phyloP scores from a whole-genome alignment of 1,284 basidiomycete genomes.

The Tylopilus microsporus region DNA sequence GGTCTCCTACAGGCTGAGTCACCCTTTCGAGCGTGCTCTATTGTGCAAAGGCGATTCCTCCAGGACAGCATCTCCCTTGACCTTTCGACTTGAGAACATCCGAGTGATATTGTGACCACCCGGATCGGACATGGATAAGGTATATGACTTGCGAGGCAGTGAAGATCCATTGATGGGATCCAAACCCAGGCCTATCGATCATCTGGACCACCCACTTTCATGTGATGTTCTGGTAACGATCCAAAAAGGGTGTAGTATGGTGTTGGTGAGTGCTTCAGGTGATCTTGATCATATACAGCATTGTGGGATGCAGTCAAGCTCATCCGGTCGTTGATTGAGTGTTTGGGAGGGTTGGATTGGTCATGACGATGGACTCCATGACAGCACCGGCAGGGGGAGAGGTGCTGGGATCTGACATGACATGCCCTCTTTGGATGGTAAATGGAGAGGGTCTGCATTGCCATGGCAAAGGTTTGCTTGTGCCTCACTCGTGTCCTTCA shows the following conservation, averaged over 20 bases:
- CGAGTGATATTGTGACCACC: conserved; percentile 18
- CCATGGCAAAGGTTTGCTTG: no score
- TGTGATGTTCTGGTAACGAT: conserved; percentile 39
- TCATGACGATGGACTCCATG: conserved; percentile 34
- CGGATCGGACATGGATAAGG: conserved; percentile 11
- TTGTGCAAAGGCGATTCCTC: conserved; percentile 14
- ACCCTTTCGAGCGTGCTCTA: conserved; percentile 19
- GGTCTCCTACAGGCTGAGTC: conserved; percentile 36
- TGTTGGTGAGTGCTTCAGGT: conserved; percentile 19
- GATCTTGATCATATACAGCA: conserved; percentile 14
- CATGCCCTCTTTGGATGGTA: background rate
- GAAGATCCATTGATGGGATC: conserved; percentile 3
- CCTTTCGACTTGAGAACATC: conserved; percentile 41
- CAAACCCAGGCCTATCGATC: conserved; percentile 26
- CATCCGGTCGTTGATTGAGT: conserved; percentile 12
- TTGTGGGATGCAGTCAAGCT: conserved; percentile 7
- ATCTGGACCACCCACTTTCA: conserved; percentile 42
- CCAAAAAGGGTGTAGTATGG: conserved; percentile 58
- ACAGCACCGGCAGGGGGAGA: conserved; percentile 49
- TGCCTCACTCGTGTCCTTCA: no score
- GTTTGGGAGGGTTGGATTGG: conserved; percentile 1
- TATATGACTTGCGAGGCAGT: background rate
- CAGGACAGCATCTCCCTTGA: conserved; percentile 17
- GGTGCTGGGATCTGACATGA: background rate
- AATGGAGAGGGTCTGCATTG: no score